Evolutionary conservation across 2,329 filamentous ascomycete species (phyloP), one percentile per base, ranked within the genome.

Genomic region (Elsinoe perseae): DNA sequence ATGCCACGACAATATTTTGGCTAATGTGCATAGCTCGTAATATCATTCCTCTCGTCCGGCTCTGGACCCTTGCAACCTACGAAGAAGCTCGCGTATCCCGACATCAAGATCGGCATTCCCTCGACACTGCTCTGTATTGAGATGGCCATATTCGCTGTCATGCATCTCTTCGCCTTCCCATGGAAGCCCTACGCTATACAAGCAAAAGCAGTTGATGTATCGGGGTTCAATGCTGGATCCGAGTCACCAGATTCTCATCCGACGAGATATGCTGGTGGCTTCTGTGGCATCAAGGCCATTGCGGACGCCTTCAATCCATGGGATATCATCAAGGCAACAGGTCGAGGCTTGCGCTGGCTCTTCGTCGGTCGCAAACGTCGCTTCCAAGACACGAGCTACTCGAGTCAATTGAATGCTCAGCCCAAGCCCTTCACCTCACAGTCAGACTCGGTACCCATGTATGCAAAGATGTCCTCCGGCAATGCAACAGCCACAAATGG

Each of bases 111-210:
- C 44, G 88, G 88, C 54, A 85, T 95, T 25, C 88, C 89, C 0
- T 84, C 84, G 25, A 73, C 92, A 53, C 75, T 95, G 9, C 80
- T 93, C 21, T 91, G 86, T 66, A 75, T 93, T 38, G 89, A 95
- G 70, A 95, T 95, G 89, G 82, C 87, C 7, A 73, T 87, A 27
- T 95, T 95, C 64, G 76, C 86, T 16, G 66, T 90, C 43, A 71
- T 95, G 54, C 89, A 95, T 68, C 72, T 93, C 14, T 95, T 84
- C 77, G 87, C 90, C 2, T 95, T 93, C 66, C 80, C 87, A 1
- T 93, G 85, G 76, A 77, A 78, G 56, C 83, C 83, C 1, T 95
- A 95, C 69, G 74, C 71, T 59, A 60, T 73, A 23, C 60, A 50
- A 23, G 54, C 60, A 16, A 58, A 61, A 30, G 57, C 62, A 14